Evolutionary conservation across 345 rosid genomes (phyloP), one percentile per base, ranked within the genome.

Genomic region (Raphanus sativus): DNA sequence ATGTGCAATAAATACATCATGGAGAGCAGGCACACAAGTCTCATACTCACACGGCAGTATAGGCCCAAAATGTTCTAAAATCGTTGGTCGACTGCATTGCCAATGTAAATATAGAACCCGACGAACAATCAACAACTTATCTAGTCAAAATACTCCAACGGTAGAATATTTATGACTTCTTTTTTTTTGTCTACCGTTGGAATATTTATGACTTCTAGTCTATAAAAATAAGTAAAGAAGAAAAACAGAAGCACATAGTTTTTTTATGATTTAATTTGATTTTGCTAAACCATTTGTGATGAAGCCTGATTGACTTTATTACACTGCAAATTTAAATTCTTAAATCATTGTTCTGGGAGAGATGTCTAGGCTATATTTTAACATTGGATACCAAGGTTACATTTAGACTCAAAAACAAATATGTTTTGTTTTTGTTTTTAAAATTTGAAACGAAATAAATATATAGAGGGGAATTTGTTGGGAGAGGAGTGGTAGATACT

Each of bases 401-500:
- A 3, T 24, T 17, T 28, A 13, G 32, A 13, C 8, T 33, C 1
- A 15, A 34, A 6, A 25, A 40, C 13, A 40, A 10, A 2, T 40
- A 2, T 40, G 10, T 36, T 42, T 42, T n/a, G 0, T n/a, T n/a
- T 50, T 50, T 10, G 21, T 21, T 21, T 21, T 21, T 21, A 21
- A 38, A 65, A n/a, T 4, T 6, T 25, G 69, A 62, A 50, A 30
- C n/a, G 71, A 40, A 71, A 64, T 78, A 73, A 78, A 78, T 78
- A 59, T 8, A 78, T 67, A 67, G 65, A 67, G 70, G 65, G 54
- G 77, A 67, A 73, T 73, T 73, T 30, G 70, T 78, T 67, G 81
- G 74, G 70, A 78, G 74, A 73, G 52, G 70, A 67, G 82, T 78
- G 81, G 77, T 67, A 78, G 81, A 67, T 78, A 67, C 69, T 67